Evolutionary conservation across 345 rosid genomes (phyloP), one percentile per base, ranked within the genome.

Genomic region (Lepidium africanum): DNA sequence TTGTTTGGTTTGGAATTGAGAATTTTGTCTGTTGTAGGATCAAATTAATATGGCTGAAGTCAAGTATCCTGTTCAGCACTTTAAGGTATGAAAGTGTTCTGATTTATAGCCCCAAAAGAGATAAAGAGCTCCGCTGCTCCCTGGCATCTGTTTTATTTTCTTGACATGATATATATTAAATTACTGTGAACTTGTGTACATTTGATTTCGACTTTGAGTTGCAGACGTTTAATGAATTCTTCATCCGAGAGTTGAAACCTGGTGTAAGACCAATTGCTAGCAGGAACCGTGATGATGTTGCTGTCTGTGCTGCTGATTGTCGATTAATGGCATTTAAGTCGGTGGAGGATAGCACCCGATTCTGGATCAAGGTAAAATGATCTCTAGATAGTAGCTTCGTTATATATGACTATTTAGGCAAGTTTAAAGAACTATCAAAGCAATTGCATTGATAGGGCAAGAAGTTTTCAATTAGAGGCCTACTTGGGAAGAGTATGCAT

Each of bases 151-250:
- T 63, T 7, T 43, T 55, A 40, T 55, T 59, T 13, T 65, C 16
- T 52, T 25, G 27, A 25, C 3, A 25, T 25, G 70, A n/a, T n/a
- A 37, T 21, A 10, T 39, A 52, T n/a, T 39, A 9, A 39, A 13
- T 15, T 6, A 15, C 16, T 64, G 16, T 47, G 54, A 7, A 14
- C 8, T 42, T 41, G 25, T 59, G 36, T 9, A 32, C 48, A 43
- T 21, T 19, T 8, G 15, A 13, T 14, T 38, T 3, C n/a, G 16
- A 60, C 6, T 68, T 33, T 19, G 66, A 39, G 43, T 17, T 65
- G 70, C 82, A 93, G 98, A 90, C 98, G 41, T 88, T 93, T 77
- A 93, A 93, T 78, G 97, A 90, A 45, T 93, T 93, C 52, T 93
- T 93, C 79, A 80, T 85, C 69, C 80, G 97, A 66, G 97, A 93